Percentiles rank a stretch among this genome's conserved stretches.
These are phyloP conservation scores for Yamadazyma phyllophila DNA, from an alignment of 805 yeast species.

Conservation along the genomic window DNA sequence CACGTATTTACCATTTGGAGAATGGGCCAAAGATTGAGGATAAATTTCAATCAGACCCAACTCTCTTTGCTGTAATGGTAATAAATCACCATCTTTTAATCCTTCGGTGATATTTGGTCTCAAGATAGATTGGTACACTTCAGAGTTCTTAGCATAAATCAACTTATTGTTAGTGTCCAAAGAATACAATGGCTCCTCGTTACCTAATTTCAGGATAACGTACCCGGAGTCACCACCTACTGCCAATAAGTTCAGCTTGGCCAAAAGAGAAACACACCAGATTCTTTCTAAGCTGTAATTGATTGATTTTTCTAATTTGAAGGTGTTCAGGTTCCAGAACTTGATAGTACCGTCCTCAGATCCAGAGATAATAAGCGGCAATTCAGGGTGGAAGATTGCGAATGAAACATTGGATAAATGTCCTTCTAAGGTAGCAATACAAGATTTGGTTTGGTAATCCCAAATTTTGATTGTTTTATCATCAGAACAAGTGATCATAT, in stretches of 20 bases:
- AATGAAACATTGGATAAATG: constrained; percentile 93
- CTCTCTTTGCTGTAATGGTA: constrained; percentile 81
- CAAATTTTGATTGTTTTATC: constrained; percentile 86
- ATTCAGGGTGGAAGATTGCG: constrained; percentile 97
- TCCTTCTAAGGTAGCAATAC: constrained; percentile 92
- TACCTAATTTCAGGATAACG: constrained; percentile 84
- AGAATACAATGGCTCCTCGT: constrained; percentile 89
- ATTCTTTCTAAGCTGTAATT: constrained; percentile 93
- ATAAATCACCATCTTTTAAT: constrained; percentile 74
- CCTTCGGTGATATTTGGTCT: constrained; percentile 62
- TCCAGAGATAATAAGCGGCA: constrained; percentile 92
- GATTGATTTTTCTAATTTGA: constrained; percentile 87
- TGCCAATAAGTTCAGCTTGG: constrained; percentile 72
- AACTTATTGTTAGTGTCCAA: constrained; percentile 93
- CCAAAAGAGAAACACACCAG: constrained; percentile 86
- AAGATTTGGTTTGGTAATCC: constrained; percentile 96
- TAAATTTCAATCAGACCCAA: constrained; percentile 91
- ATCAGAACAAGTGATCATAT: constrained; percentile 86
- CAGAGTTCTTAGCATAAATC: constrained; percentile 88
- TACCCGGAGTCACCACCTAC: constrained; percentile 95
- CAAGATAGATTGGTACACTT: constrained; percentile 79
- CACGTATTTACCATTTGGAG: constrained; percentile 96
- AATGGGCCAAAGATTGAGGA: constrained; percentile 83
- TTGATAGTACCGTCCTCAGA: constrained; percentile 94
- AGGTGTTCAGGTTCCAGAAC: constrained; percentile 93